Evolutionary conservation across 2,329 filamentous ascomycete genomes (phyloP).

Genomic region (Aspergillus persii): DNA sequence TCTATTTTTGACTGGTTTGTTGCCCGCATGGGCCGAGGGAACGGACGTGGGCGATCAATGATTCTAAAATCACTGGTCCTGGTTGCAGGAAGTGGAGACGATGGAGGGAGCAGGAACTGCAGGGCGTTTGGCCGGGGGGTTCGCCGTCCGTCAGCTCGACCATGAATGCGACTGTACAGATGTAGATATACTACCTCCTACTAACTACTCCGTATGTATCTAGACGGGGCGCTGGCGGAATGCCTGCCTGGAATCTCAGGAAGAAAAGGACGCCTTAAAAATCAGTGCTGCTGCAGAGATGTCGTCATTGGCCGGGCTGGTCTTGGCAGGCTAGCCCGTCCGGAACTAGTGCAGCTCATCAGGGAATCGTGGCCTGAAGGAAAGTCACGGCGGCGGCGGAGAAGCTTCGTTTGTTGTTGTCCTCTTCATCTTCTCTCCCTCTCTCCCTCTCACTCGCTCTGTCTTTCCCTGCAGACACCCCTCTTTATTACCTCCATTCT

Average conservation of each 20-base stretch:
- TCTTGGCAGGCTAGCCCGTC: slow-evolving; percentile 32
- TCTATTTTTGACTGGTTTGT: background rate
- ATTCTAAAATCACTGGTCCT: background rate
- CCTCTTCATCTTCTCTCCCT: slow-evolving; percentile 10
- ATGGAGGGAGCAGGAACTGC: background rate
- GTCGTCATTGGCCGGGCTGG: slow-evolving; percentile 6
- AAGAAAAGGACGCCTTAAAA: background rate
- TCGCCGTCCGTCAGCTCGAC: no score
- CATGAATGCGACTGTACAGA: no score
- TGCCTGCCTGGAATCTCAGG: background rate
- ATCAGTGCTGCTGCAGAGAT: background rate
- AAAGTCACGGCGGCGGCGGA: slow-evolving; percentile 15
- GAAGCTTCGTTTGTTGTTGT: slow-evolving; percentile 8
- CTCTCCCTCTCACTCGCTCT: slow-evolving; percentile 4
- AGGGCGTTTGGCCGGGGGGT: background rate
- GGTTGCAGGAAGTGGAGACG: background rate
- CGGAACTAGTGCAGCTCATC: slow-evolving; percentile 31
- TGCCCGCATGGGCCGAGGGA: background rate
- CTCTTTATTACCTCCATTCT: slow-evolving; percentile 7
- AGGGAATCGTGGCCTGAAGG: slow-evolving; percentile 42
- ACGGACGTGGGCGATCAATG: background rate
- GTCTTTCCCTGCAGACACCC: background rate
- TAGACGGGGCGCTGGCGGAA: background rate
- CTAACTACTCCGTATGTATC: no score
- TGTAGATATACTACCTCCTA: no score